These are phyloP conservation scores for Hypoxylon fuscum DNA, from an alignment of 495 filamentous ascomycete species.

Conservation along the genomic window DNA sequence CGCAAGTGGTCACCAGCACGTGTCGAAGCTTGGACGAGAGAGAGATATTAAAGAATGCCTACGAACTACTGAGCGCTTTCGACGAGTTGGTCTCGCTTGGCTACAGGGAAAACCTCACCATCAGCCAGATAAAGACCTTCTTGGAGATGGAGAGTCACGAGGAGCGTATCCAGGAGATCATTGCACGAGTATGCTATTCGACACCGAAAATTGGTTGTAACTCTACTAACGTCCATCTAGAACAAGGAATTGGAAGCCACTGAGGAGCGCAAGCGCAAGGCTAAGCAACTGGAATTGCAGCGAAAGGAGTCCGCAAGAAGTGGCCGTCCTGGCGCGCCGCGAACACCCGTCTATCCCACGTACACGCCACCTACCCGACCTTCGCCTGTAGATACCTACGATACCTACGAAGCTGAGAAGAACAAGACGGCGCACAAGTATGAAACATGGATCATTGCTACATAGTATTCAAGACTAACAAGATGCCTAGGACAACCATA, in stretches of 20 bases:
- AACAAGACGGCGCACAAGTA: slow-evolving; percentile 81
- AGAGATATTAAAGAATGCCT: slow-evolving; percentile 93
- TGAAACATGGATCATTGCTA: slow-evolving; percentile 28
- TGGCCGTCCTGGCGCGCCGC: slow-evolving; percentile 63
- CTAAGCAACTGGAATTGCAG: slow-evolving; percentile 97
- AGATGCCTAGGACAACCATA: slow-evolving; percentile 59
- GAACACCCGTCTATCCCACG: slow-evolving; percentile 83
- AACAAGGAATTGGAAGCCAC: slow-evolving; percentile 99
- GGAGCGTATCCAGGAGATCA: slow-evolving; percentile 97
- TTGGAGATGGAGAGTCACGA: slow-evolving; percentile 99
- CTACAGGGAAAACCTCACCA: slow-evolving; percentile 92
- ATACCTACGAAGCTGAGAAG: slow-evolving; percentile 95
- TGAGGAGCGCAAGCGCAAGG: slow-evolving; percentile 96
- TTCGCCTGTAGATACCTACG: slow-evolving; percentile 80
- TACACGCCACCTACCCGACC: slow-evolving; percentile 84
- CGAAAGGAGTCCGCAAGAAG: slow-evolving; percentile 82
- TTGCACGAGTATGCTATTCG: slow-evolving; percentile 73
- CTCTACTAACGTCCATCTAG: slow-evolving; percentile 56
- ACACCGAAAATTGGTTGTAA: background rate
- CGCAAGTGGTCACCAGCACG: slow-evolving; percentile 93
- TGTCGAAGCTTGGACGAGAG: slow-evolving; percentile 96
- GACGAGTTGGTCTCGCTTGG: slow-evolving; percentile 95
- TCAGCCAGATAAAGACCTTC: slow-evolving; percentile 97
- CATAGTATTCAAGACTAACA: slow-evolving; percentile 29
- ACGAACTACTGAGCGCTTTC: slow-evolving; percentile 93